Evolutionary conservation across 306 rosid genomes (phyloP).

Genomic region (Canavalia ensiformis): DNA sequence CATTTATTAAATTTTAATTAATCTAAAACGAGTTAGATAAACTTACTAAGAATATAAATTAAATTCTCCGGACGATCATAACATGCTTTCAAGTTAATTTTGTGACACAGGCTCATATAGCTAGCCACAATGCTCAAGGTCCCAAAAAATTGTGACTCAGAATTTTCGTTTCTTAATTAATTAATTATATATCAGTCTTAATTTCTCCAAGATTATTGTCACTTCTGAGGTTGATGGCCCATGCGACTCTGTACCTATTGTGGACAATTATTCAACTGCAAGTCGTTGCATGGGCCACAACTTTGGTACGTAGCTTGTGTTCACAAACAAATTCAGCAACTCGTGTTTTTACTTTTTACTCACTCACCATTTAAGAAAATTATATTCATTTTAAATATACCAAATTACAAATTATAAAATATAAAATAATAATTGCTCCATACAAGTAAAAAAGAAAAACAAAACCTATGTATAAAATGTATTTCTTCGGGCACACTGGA

Average conservation of each 20-base stretch:
- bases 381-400: neutral
- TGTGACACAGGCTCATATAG: neutral
- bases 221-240: slow-evolving; percentile 14
- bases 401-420: neutral
- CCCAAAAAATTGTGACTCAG: neutral
- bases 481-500: neutral
- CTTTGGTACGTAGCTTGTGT: neutral
- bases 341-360: too few species aligned
- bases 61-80: neutral
- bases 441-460: neutral
- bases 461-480: neutral
- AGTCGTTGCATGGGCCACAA: slow-evolving; percentile 12
- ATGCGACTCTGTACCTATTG: neutral
- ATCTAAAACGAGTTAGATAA: neutral
- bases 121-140: neutral
- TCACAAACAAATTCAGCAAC: neutral
- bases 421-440: neutral
- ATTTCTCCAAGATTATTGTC: neutral
- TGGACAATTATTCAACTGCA: neutral
- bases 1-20: too few species aligned
- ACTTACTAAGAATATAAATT: neutral
- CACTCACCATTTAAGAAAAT: too few species aligned
- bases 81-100: neutral
- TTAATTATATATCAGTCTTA: neutral
- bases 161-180: neutral